Base-by-base conservation (phyloP, 208 protist species). In the Leishmania arabica region DNA sequence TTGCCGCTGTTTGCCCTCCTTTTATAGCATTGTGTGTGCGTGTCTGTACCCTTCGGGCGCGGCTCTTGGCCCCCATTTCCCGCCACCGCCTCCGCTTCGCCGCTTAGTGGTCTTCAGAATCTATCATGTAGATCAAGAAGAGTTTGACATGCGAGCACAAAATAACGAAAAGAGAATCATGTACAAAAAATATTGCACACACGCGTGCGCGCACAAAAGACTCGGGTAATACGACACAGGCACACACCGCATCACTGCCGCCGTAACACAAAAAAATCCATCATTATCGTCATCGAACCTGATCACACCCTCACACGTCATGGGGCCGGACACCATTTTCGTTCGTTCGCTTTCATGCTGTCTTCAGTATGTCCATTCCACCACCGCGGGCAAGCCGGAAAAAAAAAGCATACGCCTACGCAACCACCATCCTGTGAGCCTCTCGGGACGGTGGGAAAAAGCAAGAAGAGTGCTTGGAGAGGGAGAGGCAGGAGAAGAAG, bases 51-150 rank as follows among this genome's bases (percentile, higher is more conserved):
- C 11, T 40, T 0, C 31, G 15, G 31, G 40, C 3, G 62, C 62
- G 24, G 4, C 31, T 37, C 62, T 11, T 31, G 8, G 27, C 8
- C 58, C 58, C 21, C 27, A 21, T 17, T 5, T 24, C n/a, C 3
- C 62, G 31, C 62, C 62, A 68, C 62, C 62, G 5, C 31, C 31
- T 24, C 62, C n/a, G 27, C 31, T 68, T 64, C 27, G 15, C 24
- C 31, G 62, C 62, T 68, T 68, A 68, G 62, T 15, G n/a, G 62
- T 68, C 62, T 68, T 68, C 31, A 40, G 15, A 37, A 68, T 68
- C 62, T 68, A 40, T 68, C 62, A 68, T 68, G 62, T 3, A 68
- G 62, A 68, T 68, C 62, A 7, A 40, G 62, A 68, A 68, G 62
- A 68, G 58, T 13, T 64, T 64, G 15, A 31, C 31, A 40, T 68